Base-by-base conservation (phyloP, 2,329 filamentous ascomycete species). In the Fusarium vanettenii region DNA sequence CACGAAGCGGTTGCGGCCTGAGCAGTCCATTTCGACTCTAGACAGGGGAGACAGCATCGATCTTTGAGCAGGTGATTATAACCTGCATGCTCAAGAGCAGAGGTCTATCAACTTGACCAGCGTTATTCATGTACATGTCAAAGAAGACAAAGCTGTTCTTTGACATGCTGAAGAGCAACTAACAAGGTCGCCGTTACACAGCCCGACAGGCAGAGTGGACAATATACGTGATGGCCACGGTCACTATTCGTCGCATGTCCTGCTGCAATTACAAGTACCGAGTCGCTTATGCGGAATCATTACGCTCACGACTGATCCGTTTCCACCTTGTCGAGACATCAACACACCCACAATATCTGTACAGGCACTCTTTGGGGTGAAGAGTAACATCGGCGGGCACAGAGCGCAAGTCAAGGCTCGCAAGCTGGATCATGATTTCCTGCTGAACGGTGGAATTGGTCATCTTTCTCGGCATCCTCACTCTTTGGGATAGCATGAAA, bases 11-110 rank as follows among this genome's bases (percentile, higher is more conserved):
- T 10, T n/a, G 20, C 31, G 43, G 29, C 31, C 57, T 41, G 39
- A 37, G 64, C 45, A 64, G 41, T 33, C 55, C 56, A 55, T 41
- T 45, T 39, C 43, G 35, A 59, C 61, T 66, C 50, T 56, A 48
- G 62, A 31, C 52, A 63, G 70, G 70, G 66, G 64, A 60, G 55
- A 61, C 29, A 48, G 43, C 25, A 39, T 65, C 39, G 33, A 27
- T 41, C 37, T 29, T 37, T 16, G 35, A 37, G 66, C 72, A 69
- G 64, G 70, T 63, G 27, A 60, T 67, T 63, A 71, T 73, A 66
- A 65, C 68, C 66, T 71, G 72, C 68, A 71, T 69, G 48, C 20
- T 57, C 55, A 25, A 60, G 37, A 37, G 45, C 29, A 39, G 29
- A 60, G 29, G 48, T 59, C 29, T 16, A 67, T 50, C 31, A 57